A percentile compares a stretch with the other conserved stretches of the same genome.
These are phyloP conservation scores for Gremmenia infestans DNA, from an alignment of 2,329 filamentous ascomycete genomes.

Conservation along the genomic window DNA sequence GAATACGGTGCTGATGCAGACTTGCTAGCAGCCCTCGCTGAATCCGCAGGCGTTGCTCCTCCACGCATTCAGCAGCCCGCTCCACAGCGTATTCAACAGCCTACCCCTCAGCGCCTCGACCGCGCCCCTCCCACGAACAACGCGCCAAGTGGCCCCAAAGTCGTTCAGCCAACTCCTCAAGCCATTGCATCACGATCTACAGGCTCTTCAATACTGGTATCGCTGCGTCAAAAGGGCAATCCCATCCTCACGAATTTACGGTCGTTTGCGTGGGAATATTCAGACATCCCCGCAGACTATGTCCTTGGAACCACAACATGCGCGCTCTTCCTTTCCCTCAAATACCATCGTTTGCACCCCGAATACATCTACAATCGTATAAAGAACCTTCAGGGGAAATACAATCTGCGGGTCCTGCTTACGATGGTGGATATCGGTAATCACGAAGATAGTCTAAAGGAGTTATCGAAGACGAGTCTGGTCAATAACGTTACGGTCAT, in stretches of 20 bases:
- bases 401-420: conserved; percentile 79
- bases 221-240: conserved; percentile 89
- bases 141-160: conserved; percentile 41
- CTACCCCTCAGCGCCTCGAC: conserved; percentile 52
- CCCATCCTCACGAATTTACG: conserved; percentile 81
- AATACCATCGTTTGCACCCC: conserved; percentile 94
- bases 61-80: conserved; percentile 33
- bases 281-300: conserved; percentile 93
- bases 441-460: conserved; percentile 83
- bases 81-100: conserved; percentile 38
- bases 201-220: conserved; percentile 81
- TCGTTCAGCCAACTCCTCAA: conserved; percentile 86
- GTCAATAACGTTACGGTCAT: conserved; percentile 91
- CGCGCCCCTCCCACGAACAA: conserved; percentile 37
- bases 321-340: conserved; percentile 86
- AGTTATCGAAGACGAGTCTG: conserved; percentile 86
- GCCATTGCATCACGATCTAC: conserved; percentile 61
- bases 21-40: conserved; percentile 51
- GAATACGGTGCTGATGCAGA: conserved; percentile 52
- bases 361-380: conserved; percentile 98
- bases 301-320: conserved; percentile 83
- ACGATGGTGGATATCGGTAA: conserved; percentile 94
- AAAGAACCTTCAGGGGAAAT: conserved; percentile 75
- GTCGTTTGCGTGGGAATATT: conserved; percentile 89
- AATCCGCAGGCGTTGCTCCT: conserved; percentile 32